Conservation (phyloP, 2,329 filamentous ascomycete species). For the Paramyrothecium roridum region DNA sequence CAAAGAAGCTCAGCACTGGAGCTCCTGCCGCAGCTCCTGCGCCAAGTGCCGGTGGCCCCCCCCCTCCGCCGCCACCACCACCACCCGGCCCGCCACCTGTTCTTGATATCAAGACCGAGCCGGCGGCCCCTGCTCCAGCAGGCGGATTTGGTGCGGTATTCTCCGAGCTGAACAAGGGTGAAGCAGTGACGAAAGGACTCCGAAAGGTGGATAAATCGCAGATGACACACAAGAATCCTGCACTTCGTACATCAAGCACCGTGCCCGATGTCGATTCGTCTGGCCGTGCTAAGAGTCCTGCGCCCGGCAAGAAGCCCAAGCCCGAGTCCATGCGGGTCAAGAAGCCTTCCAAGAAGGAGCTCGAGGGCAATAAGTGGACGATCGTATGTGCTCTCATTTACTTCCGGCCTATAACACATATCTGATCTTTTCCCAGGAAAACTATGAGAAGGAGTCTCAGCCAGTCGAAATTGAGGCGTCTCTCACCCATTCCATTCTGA, state of each 20-base stretch:
- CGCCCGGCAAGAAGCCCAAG: constrained; percentile 83
- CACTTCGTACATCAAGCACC: constrained; percentile 68
- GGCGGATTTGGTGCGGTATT: constrained; percentile 84
- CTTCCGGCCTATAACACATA: neutral
- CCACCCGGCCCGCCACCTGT: constrained; percentile 69
- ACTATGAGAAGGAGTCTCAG: constrained; percentile 74
- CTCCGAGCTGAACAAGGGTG: constrained; percentile 83
- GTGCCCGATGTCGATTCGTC: constrained; percentile 59
- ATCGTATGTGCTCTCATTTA: constrained; percentile 53
- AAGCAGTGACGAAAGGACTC: constrained; percentile 81
- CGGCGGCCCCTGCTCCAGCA: constrained; percentile 27
- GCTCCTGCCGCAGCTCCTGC: constrained; percentile 43
- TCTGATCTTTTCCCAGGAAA: constrained; percentile 56
- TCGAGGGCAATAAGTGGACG: constrained; percentile 91
- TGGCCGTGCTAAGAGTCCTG: constrained; percentile 74
- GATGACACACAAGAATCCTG: constrained; percentile 99
- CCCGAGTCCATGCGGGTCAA: constrained; percentile 81
- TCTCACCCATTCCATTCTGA: constrained; percentile 84
- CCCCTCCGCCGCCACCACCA: constrained; percentile 59
- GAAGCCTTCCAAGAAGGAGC: constrained; percentile 75
- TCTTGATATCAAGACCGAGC: constrained; percentile 52
- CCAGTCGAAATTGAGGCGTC: constrained; percentile 79
- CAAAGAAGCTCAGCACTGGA: constrained; percentile 50
- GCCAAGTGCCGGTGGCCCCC: constrained; percentile 48
- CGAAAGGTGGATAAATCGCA: constrained; percentile 92